Evolutionary conservation across 768 basidiomycete genomes (phyloP), one percentile per base, ranked within the genome.

Genomic region (Daedalea quercina): DNA sequence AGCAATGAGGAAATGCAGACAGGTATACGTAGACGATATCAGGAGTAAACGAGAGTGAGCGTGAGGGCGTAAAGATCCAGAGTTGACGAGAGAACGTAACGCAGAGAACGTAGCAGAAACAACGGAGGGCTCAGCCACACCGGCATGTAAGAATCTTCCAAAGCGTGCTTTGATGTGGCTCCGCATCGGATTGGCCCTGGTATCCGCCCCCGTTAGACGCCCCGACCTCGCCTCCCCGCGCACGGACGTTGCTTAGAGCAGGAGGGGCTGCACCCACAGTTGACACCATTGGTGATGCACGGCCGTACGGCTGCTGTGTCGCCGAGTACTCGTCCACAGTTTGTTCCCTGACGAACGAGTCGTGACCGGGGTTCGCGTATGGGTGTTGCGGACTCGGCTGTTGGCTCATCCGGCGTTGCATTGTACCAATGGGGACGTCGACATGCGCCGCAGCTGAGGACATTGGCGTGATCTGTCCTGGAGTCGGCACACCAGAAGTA

Each of bases 211-310:
- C 80, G 62, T 81, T 80, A 50, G 82, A 78, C 54, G 78, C 76
- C 42, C 87, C 86, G 19, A 79, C 72, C 66, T 87, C 84, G 33
- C 84, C 87, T 50, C 74, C 86, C 60, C 76, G 73, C 52, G 85
- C 87, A 48, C 87, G 82, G 53, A 86, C 79, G 60, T 80, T 79
- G 68, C 82, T 88, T 56, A 90, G 68, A 28, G 86, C 86, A 24
- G 85, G 86, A 50, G 84, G 84, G 26, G 77, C 85, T 35, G 81
- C 82, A 40, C 78, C 79, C 44, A 81, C 76, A 48, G 75, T 82
- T 24, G 86, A 78, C 51, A 89, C 79, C 89, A 92, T 92, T 17
- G 88, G 89, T 37, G 89, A 90, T 25, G 80, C 77, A 48, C 87
- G 80, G n/a, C 86, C 85, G 60, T 91, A 91, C 51, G 72, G 78